Base-by-base conservation (phyloP, 1,284 basidiomycete genomes). In the Moesziomyces sp. region DNA sequence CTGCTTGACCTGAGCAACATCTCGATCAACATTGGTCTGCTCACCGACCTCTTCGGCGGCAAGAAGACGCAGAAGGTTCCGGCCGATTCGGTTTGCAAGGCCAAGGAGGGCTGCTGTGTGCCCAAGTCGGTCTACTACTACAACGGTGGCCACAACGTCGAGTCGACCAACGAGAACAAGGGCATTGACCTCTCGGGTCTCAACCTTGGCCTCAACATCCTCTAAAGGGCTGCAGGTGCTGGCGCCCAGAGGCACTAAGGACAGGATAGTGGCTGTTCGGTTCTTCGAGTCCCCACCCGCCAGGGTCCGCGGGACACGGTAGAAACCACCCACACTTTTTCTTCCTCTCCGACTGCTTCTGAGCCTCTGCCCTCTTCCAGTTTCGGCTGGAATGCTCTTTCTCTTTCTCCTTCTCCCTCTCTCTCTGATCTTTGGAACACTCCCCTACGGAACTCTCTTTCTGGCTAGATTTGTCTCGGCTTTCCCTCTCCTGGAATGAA, bases 91-190 rank as follows among this genome's bases (percentile, higher is more conserved):
- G 49, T 30, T 7, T 74, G 72, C 67, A 57, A 44, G 3, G 19
- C 55, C 28, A 58, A 48, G 19, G 16, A 52, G 33, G 72, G 67
- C 5, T 74, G 72, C 72, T 74, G 72, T 24, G 67, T 70, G 16
- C 5, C 42, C 59, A 59, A 63, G 59, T 48, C 45, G 35, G 59
- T 57, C n/a, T 69, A 65, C 58, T 60, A 71, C 67, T 73, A 73
- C 70, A 57, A 74, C 52, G 72, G 72, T 35, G 72, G 72, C 13
- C 58, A 74, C 72, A 74, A 74, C 62, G 43, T 49, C 14, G 23
- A 69, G 28, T 46, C 42, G 2, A 46, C 49, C 56, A 70, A 66
- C 67, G 50, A 53, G 43, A 75, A 75, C 72, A 71, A 60, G 56
- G 67, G 67, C 19, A 21, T 70, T 14, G 67, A 75, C 26, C 57